A percentile compares a stretch with the other conserved stretches of the same genome.
Evolutionary conservation across 2,329 filamentous ascomycete species (phyloP).

Genomic region (Emmonsiellopsis sp.): DNA sequence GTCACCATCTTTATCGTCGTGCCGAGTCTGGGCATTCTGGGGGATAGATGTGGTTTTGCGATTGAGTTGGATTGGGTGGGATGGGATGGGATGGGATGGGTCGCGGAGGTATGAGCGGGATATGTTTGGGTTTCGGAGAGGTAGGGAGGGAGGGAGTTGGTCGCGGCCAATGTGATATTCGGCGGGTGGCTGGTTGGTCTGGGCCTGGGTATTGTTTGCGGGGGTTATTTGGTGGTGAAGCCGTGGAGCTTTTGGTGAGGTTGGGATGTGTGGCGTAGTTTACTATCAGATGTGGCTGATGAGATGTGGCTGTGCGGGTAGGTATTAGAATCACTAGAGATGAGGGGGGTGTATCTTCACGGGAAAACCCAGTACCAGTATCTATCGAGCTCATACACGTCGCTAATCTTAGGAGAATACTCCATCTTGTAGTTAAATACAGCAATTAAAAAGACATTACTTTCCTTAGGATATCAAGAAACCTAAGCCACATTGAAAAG

Average conservation of each 20-base stretch:
- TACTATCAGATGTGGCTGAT: background rate
- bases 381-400: background rate
- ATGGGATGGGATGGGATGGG: background rate
- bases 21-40: constrained; percentile 1
- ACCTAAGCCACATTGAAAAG: background rate
- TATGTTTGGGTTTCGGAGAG: background rate
- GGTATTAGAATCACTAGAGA: too few species aligned
- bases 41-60: background rate
- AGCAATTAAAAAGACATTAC: too few species aligned
- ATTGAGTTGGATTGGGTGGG: background rate
- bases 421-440: too few species aligned
- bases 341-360: too few species aligned
- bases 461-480: background rate
- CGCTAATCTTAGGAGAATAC: background rate
- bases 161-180: background rate
- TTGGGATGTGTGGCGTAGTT: background rate
- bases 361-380: too few species aligned
- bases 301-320: background rate
- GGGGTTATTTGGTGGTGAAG: background rate
- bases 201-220: background rate
- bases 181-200: background rate
- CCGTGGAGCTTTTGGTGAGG: background rate
- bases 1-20: constrained; percentile 2
- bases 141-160: background rate
- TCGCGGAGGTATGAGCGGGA: background rate